Conservation (phyloP, 2,329 filamentous ascomycete species). For the Fusarium armeniacum region DNA sequence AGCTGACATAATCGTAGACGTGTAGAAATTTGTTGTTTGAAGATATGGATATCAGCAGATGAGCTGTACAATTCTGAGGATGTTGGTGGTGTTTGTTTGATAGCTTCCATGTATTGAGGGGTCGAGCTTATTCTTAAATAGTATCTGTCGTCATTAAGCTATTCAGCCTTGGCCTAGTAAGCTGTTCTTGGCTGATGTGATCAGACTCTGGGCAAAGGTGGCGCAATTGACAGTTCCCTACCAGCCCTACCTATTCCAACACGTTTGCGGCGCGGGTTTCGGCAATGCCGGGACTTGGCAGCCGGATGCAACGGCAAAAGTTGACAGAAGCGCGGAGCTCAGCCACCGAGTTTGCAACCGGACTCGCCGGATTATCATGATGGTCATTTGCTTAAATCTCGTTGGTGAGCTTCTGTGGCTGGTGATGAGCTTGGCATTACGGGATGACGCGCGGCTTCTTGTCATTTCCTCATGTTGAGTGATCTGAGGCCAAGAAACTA, state of each 20-base stretch:
- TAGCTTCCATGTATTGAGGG: conserved; percentile 5
- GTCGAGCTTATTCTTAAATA: conserved; percentile 30
- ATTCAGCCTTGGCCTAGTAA: conserved; percentile 21
- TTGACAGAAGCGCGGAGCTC: conserved; percentile 1
- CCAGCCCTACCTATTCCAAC: conserved; percentile 1
- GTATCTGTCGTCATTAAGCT: conserved; percentile 29
- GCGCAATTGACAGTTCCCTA: conserved; percentile 23
- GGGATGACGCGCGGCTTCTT: conserved; percentile 26
- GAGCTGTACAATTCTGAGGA: background rate
- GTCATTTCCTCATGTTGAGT: background rate
- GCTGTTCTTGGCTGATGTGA: conserved; percentile 41
- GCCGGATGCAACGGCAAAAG: conserved; percentile 41
- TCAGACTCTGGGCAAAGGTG: conserved; percentile 31
- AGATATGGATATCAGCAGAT: no score
- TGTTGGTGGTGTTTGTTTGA: background rate
- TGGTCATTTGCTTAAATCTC: background rate
- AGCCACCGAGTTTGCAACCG: conserved; percentile 13
- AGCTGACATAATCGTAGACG: conserved; percentile 39
- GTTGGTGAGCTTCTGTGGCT: conserved; percentile 29
- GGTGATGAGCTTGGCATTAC: conserved; percentile 34
- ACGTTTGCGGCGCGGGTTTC: conserved; percentile 25
- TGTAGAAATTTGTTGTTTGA: background rate
- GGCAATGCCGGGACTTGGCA: conserved; percentile 39
- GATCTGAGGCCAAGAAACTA: conserved; percentile 10
- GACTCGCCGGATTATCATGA: conserved; percentile 22